phyloP scores from a whole-genome alignment of 2,329 filamentous ascomycete species.

The Fulvia fulva region DNA sequence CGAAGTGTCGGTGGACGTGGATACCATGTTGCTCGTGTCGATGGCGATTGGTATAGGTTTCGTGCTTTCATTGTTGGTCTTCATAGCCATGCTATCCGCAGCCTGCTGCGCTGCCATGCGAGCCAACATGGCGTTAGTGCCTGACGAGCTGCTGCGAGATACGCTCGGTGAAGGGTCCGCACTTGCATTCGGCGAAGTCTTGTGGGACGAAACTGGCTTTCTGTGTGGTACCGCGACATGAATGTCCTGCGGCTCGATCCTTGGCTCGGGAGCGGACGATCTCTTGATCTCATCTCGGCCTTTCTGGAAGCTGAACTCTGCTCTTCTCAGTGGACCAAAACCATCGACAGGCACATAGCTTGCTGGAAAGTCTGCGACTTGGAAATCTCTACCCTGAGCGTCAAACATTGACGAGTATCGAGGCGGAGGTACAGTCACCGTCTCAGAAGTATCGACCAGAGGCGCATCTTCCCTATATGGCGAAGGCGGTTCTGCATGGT shows the following conservation, averaged over 20 bases:
- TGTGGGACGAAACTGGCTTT: slow-evolving; percentile 7
- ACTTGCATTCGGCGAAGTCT: slow-evolving; percentile 7
- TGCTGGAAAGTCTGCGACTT: slow-evolving; percentile 36
- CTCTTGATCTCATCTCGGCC: slow-evolving; percentile 14
- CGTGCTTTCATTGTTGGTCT: not conserved
- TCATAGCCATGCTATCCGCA: slow-evolving; percentile 11
- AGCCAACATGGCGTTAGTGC: slow-evolving; percentile 16
- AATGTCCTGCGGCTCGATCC: not conserved
- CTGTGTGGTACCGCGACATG: slow-evolving; percentile 6
- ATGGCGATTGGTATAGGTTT: not conserved
- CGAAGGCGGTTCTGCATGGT: slow-evolving; percentile 24
- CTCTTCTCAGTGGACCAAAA: slow-evolving; percentile 33
- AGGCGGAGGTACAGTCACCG: slow-evolving; percentile 21
- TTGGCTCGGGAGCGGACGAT: not conserved
- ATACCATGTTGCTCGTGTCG: not conserved
- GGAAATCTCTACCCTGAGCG: slow-evolving; percentile 31
- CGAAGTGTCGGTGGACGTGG: slow-evolving; percentile 5
- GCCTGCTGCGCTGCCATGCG: slow-evolving; percentile 22
- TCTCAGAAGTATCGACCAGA: slow-evolving; percentile 3
- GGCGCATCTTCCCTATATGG: slow-evolving; percentile 8
- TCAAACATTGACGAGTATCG: slow-evolving; percentile 42
- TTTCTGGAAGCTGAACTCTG: slow-evolving; percentile 15
- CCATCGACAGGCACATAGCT: slow-evolving; percentile 40
- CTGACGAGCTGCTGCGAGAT: slow-evolving; percentile 8
- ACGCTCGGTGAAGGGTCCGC: not conserved